Percentiles rank a stretch among this genome's conserved stretches.
These are phyloP conservation scores for Musa schizocarpa DNA, from an alignment of 176 grass and related monocot species.

Conservation along the genomic window DNA sequence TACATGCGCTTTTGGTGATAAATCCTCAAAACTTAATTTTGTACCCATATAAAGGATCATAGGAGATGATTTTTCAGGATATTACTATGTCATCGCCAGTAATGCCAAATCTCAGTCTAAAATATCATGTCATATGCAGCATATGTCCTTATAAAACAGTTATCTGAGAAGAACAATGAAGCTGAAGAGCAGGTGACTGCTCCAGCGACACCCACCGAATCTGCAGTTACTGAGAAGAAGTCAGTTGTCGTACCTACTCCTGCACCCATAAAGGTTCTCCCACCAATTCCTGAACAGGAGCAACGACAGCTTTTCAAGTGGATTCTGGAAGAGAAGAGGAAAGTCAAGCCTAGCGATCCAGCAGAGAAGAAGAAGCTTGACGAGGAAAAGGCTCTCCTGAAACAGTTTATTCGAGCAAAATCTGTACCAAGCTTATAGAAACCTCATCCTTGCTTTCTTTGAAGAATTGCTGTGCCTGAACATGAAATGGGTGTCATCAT, in stretches of 20 bases:
- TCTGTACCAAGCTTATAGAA: slow-evolving; percentile 38
- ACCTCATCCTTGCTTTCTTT: not conserved
- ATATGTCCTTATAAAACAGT: slow-evolving; percentile 28
- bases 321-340: slow-evolving; percentile 88
- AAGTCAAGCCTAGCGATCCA: slow-evolving; percentile 43
- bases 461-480: not conserved
- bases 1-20: not conserved
- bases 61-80: not conserved
- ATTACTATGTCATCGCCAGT: not conserved
- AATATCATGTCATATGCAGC: not conserved
- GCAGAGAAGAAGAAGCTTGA: slow-evolving; percentile 72
- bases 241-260: slow-evolving; percentile 14
- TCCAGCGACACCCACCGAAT: slow-evolving; percentile 5
- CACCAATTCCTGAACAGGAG: slow-evolving; percentile 61
- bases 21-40: not conserved
- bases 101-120: not conserved
- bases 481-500: not conserved
- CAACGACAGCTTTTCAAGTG: slow-evolving; percentile 67
- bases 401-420: slow-evolving; percentile 55
- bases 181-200: slow-evolving; percentile 33
- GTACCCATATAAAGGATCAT: not conserved
- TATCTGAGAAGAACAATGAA: slow-evolving; percentile 20
- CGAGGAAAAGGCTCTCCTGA: slow-evolving; percentile 84
- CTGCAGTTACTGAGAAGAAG: slow-evolving; percentile 16
- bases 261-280: slow-evolving; percentile 32